Base-by-base conservation (phyloP, 2,329 filamentous ascomycete species). In the Xylariaceae sp. region DNA sequence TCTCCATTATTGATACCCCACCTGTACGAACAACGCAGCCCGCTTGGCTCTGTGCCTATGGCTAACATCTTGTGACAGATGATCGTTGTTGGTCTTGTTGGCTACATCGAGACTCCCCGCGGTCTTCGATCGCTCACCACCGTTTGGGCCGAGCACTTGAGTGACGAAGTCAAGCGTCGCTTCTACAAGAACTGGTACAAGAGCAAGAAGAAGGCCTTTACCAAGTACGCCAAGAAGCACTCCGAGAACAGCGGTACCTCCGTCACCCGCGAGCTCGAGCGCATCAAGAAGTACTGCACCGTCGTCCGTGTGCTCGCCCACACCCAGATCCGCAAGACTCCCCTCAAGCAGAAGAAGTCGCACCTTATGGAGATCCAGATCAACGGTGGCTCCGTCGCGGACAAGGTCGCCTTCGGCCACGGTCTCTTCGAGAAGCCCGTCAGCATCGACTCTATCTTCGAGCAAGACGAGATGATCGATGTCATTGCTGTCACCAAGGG, bases 101-200 rank as follows among this genome's bases (percentile, higher is more conserved):
- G 94, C 75, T 99, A 99, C 85, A 96, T 99, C 79, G 94, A 99
- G 85, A 99, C 94, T 74, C 94, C 94, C 77, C 94, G 94, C 73
- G 94, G 94, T 81, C 91, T 99, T 73, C 92, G 94, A 77, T 99
- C 94, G 67, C 91, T 99, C 78, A 96, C 91, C 76, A 97, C 94
- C 74, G 90, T 99, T 76, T 99, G 94, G 94, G 94, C 94, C 73
- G 94, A 97, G 86, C 94, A 99, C 78, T 79, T 99, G 78, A 89
- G 88, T 80, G 94, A 99, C 78, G 94, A 97, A 82, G 75, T 99
- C 78, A 96, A 96, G 88, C 89, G 94, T 73, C 89, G 94, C 75
- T 99, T 99, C 90, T 99, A 99, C 89, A 97, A 97, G 91, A 99
- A 99, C 88, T 99, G 94, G 94, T 99, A 99, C 89, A 96, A 96